Evolutionary conservation across 2,329 filamentous ascomycete genomes (phyloP), one percentile per base, ranked within the genome.

Genomic region (Raffaelea albimanens): DNA sequence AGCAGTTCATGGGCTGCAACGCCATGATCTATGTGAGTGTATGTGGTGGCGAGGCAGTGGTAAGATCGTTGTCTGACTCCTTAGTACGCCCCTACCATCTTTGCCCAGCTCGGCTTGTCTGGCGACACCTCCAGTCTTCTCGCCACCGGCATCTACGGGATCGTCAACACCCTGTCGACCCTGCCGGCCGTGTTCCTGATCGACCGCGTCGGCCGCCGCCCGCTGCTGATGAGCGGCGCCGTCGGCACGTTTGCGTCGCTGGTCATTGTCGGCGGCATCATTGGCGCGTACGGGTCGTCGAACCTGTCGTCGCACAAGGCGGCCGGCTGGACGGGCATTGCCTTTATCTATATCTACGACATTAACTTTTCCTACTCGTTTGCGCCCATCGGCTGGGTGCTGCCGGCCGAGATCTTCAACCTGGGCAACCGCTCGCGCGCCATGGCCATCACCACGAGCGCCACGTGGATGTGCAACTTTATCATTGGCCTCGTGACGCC

Each of bases 351-450:
- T 83, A 69, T 89, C 0, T 88, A 85, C 53, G 79, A 86, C 23
- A 69, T 86, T 23, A 76, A 85, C 62, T 89, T 89, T 57, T 85
- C 82, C 25, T 87, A 86, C 59, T 80, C 76, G 0, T 89, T 84
- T 84, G 82, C 83, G 0, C 84, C 83, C 2, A 83, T 79, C 56
- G 76, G 80, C 0, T 88, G 85, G 85, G 85, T 87, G 51, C 71
- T 89, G 47, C 75, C 87, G 1, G 77, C 82, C 2, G 85, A 88
- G 63, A 78, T 89, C 39, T 89, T 82, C 80, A 84, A 84, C 0
- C 64, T 87, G 5, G 80, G 76, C 49, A 80, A 79, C 11, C 74
- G 83, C 2, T 76, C 85, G 1, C 85, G 87, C 51, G 85, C 84
- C 38, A 82, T 85, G 13, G 73, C 83, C 0, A 67, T 89, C 0